Evolutionary conservation across 805 yeast species (phyloP).

Genomic region (Kuraishia ogatae): DNA sequence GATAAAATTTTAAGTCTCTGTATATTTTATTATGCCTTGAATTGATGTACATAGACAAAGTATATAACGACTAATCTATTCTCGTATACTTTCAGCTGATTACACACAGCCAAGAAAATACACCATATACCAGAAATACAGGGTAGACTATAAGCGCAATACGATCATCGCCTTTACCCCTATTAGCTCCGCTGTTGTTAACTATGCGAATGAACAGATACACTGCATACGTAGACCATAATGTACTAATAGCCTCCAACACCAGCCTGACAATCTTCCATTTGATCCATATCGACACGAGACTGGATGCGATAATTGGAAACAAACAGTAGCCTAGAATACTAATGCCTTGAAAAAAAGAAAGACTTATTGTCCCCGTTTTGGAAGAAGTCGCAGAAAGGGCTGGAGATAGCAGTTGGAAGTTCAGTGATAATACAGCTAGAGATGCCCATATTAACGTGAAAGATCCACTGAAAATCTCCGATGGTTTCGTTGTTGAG

Average conservation of each 20-base stretch:
- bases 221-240: constrained; percentile 47
- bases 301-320: constrained; percentile 42
- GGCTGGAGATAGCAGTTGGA: constrained; percentile 45
- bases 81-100: constrained; percentile 25
- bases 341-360: constrained; percentile 47
- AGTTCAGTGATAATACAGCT: constrained; percentile 40
- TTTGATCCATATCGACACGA: constrained; percentile 32
- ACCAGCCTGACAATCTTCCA: constrained; percentile 34
- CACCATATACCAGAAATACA: constrained; percentile 40
- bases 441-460: constrained; percentile 42
- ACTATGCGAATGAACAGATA: constrained; percentile 40
- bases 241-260: constrained; percentile 29
- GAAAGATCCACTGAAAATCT: constrained; percentile 47
- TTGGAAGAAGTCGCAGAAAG: constrained; percentile 18
- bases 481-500: constrained; percentile 26
- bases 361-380: constrained; percentile 29
- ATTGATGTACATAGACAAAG: no score
- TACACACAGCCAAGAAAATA: constrained; percentile 46
- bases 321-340: constrained; percentile 49
- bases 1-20: no score
- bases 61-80: background rate
- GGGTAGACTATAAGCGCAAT: constrained; percentile 47
- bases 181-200: constrained; percentile 23
- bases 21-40: background rate
- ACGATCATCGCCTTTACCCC: constrained; percentile 45